Conservation (phyloP, 805 yeast genomes). For the Kodamaea sagamina region DNA sequence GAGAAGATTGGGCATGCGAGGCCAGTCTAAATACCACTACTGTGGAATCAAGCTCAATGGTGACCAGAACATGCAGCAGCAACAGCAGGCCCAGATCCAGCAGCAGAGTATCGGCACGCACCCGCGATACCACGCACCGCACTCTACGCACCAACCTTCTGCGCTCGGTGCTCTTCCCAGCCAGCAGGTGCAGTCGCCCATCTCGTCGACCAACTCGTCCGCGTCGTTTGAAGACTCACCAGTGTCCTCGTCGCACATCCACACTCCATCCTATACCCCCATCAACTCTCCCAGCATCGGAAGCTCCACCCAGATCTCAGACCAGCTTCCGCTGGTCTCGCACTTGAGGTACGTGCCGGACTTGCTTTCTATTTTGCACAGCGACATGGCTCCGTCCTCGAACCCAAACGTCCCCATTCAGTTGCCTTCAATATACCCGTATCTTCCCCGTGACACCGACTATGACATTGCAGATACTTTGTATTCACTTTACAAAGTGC, state of each 20-base stretch:
- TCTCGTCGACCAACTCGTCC: slow-evolving; percentile 18
- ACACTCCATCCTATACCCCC: slow-evolving; percentile 22
- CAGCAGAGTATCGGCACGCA: slow-evolving; percentile 5
- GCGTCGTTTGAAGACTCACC: slow-evolving; percentile 22
- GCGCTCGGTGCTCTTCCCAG: background rate
- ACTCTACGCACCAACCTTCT: background rate
- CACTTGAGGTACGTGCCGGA: slow-evolving; percentile 34
- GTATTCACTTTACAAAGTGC: slow-evolving; percentile 60
- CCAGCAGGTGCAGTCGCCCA: slow-evolving; percentile 16
- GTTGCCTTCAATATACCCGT: slow-evolving; percentile 44
- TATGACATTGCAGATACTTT: slow-evolving; percentile 62
- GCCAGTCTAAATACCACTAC: slow-evolving; percentile 82
- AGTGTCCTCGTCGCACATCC: slow-evolving; percentile 17
- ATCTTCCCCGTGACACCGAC: slow-evolving; percentile 49
- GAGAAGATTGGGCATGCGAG: slow-evolving; percentile 78
- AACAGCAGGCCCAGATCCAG: slow-evolving; percentile 10
- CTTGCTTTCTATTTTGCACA: slow-evolving; percentile 20
- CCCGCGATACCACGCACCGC: slow-evolving; percentile 4
- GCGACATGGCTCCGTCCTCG: slow-evolving; percentile 10
- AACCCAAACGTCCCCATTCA: slow-evolving; percentile 21
- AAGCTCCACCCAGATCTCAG: slow-evolving; percentile 19
- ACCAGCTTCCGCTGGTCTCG: slow-evolving; percentile 19
- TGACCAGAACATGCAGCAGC: slow-evolving; percentile 31
- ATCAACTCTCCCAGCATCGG: slow-evolving; percentile 21
- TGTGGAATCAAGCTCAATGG: slow-evolving; percentile 63